Conservation (phyloP, 768 basidiomycete species). For the Galerina marginata region DNA sequence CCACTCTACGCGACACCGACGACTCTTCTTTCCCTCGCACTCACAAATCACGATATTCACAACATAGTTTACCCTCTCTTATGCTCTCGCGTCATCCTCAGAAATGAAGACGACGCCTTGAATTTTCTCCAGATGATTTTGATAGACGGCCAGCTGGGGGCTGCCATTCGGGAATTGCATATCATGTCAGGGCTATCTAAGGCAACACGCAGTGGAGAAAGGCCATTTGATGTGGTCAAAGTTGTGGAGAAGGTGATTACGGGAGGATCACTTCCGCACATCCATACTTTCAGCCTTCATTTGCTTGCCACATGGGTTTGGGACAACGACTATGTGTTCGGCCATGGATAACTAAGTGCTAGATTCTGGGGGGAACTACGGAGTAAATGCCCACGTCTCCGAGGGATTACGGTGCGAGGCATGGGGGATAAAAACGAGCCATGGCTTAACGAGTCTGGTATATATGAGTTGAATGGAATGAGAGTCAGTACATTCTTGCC, state of each 20-base stretch:
- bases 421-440: background rate
- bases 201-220: background rate
- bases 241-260: constrained; percentile 6
- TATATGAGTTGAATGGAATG: too few species aligned
- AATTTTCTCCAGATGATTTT: constrained; percentile 13
- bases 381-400: background rate
- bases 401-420: background rate
- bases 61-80: constrained; percentile 18
- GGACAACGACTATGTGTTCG: background rate
- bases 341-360: background rate
- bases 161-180: constrained; percentile 18
- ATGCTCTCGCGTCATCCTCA: constrained; percentile 18
- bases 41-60: constrained; percentile 14
- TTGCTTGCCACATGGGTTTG: background rate
- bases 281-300: constrained; percentile 8
- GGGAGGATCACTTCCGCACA: background rate
- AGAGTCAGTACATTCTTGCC: too few species aligned
- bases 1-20: constrained; percentile 18
- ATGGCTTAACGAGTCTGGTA: background rate
- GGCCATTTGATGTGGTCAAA: constrained; percentile 6
- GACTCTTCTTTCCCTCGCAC: constrained; percentile 9
- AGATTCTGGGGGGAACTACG: background rate
- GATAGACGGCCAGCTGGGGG: constrained; percentile 10
- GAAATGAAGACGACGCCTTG: constrained; percentile 15
- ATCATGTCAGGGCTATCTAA: constrained; percentile 16